A percentile compares a stretch with the other conserved stretches of the same genome.
Conservation (phyloP, 805 yeast species). For the Kregervanrija delftensis region DNA sequence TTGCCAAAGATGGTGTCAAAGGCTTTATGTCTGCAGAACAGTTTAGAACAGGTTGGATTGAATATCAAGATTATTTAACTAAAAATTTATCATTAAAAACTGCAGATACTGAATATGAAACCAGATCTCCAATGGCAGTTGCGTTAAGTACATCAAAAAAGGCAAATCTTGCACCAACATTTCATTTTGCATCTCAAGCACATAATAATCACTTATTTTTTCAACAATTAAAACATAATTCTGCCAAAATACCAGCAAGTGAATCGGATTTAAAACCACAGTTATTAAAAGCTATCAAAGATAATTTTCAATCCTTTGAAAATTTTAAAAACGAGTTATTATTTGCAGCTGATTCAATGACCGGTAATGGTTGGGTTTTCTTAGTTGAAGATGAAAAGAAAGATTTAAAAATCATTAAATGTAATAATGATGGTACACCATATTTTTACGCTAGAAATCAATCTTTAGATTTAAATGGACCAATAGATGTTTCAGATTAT, state of each 20-base stretch:
- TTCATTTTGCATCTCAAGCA: slow-evolving; percentile 84
- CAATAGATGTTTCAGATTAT: slow-evolving; percentile 50
- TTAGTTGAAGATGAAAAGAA: slow-evolving; percentile 62
- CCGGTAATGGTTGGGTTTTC: slow-evolving; percentile 73
- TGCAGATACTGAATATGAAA: slow-evolving; percentile 73
- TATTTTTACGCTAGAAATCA: slow-evolving; percentile 65
- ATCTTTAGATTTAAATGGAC: slow-evolving; percentile 67
- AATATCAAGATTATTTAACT: slow-evolving; percentile 64
- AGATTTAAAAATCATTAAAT: slow-evolving; percentile 42
- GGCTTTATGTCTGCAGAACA: slow-evolving; percentile 64
- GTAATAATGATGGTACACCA: slow-evolving; percentile 76
- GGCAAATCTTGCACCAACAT: slow-evolving; percentile 59
- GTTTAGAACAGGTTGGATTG: slow-evolving; percentile 70
- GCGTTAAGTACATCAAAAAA: slow-evolving; percentile 59
- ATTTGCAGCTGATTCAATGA: slow-evolving; percentile 42
- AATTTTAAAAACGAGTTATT: slow-evolving; percentile 44
- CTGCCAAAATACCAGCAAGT: slow-evolving; percentile 11
- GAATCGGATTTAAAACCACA: slow-evolving; percentile 20
- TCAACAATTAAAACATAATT: slow-evolving; percentile 41
- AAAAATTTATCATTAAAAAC: slow-evolving; percentile 57
- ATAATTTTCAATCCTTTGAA: slow-evolving; percentile 39
- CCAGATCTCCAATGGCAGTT: slow-evolving; percentile 68
- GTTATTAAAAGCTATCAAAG: slow-evolving; percentile 27
- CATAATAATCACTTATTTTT: slow-evolving; percentile 90
- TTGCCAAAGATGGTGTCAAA: slow-evolving; percentile 42